phyloP scores from a whole-genome alignment of 2,329 filamentous ascomycete species.

The Phaeomoniella chlamydospora region DNA sequence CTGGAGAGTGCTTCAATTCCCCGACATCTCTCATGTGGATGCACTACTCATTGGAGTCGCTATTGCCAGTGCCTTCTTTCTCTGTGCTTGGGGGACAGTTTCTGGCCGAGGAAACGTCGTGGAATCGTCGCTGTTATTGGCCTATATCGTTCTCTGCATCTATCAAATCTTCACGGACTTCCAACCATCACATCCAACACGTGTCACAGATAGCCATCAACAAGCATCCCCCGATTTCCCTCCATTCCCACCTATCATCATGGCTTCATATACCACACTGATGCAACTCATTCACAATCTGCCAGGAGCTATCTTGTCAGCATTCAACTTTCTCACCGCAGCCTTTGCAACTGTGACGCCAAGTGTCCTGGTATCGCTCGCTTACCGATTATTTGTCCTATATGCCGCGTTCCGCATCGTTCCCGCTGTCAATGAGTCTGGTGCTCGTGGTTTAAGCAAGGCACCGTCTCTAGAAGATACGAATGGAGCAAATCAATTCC shows the following conservation, averaged over 20 bases:
- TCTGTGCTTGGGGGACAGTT: conserved; percentile 86
- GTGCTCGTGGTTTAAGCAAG: conserved; percentile 66
- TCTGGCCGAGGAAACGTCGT: conserved; percentile 89
- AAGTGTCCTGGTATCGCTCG: conserved; percentile 85
- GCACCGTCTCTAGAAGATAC: conserved; percentile 76
- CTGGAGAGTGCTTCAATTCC: conserved; percentile 87
- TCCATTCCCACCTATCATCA: conserved; percentile 91
- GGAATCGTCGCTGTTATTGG: conserved; percentile 87
- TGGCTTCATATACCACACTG: conserved; percentile 92
- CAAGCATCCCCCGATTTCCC: conserved; percentile 69
- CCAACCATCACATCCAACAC: conserved; percentile 45
- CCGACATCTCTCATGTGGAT: conserved; percentile 82
- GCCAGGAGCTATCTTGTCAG: conserved; percentile 71
- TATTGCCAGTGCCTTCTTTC: conserved; percentile 81
- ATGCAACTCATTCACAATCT: conserved; percentile 70
- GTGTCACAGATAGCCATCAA: conserved; percentile 34
- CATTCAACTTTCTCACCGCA: conserved; percentile 73
- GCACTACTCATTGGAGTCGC: conserved; percentile 84
- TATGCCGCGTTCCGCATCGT: conserved; percentile 95
- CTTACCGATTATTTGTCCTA: conserved; percentile 87
- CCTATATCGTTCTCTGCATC: conserved; percentile 94
- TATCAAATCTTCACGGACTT: conserved; percentile 99
- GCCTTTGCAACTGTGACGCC: conserved; percentile 93
- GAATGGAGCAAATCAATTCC: conserved; percentile 63
- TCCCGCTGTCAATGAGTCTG: conserved; percentile 76